These are phyloP conservation scores for Schizophyllum commune DNA, from an alignment of 1,284 basidiomycete genomes.

Conservation along the genomic window DNA sequence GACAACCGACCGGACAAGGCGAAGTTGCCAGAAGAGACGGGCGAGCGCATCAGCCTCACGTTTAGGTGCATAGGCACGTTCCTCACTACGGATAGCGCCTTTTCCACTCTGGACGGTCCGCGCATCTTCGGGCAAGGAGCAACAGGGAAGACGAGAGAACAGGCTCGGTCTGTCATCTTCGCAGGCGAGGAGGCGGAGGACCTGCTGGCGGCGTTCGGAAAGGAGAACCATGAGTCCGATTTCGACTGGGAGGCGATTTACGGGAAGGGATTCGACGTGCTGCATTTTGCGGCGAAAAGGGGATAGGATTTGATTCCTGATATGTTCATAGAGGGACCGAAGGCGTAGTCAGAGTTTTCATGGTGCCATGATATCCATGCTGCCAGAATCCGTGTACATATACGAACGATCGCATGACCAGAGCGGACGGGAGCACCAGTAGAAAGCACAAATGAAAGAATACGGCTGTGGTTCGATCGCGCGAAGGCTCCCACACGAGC, in stretches of 20 bases:
- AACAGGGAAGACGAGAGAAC: constrained; percentile 44
- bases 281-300: too few relatives aligned
- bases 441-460: too few relatives aligned
- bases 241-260: constrained; percentile 63
- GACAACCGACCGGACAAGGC: constrained; percentile 61
- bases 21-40: constrained; percentile 23
- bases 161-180: constrained; percentile 41
- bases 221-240: constrained; percentile 57
- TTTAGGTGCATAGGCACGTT: constrained; percentile 73
- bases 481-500: too few relatives aligned
- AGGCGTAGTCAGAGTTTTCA: too few relatives aligned
- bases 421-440: too few relatives aligned
- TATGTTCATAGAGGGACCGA: too few relatives aligned
- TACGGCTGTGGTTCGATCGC: too few relatives aligned
- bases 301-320: too few relatives aligned
- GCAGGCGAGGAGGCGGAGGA: constrained; percentile 41
- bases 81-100: constrained; percentile 20
- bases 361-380: too few relatives aligned
- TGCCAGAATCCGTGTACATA: too few relatives aligned
- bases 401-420: too few relatives aligned
- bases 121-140: constrained; percentile 66
- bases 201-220: constrained; percentile 56
- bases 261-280: constrained; percentile 57
- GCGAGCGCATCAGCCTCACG: constrained; percentile 70
- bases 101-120: constrained; percentile 28